Conservation (phyloP, 2,329 filamentous ascomycete genomes). For the Neonectria sp. region DNA sequence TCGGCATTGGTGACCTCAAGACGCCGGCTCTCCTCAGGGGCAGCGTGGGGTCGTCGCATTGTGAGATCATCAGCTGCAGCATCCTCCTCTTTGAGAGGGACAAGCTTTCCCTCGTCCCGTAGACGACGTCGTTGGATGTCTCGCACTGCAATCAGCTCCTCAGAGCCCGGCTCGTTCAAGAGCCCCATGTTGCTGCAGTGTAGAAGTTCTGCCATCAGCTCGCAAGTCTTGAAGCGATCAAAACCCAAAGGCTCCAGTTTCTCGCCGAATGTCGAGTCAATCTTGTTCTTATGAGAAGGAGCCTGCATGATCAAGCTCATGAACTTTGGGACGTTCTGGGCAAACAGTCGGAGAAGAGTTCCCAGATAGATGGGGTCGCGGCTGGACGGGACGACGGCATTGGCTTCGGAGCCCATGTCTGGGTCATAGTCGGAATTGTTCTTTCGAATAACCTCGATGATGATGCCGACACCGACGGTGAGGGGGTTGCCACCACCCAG, state of each 20-base stretch:
- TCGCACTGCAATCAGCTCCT: conserved; percentile 85
- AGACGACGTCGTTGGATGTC: conserved; percentile 87
- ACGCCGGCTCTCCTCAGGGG: conserved; percentile 75
- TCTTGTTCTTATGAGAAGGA: conserved; percentile 78
- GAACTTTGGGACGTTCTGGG: conserved; percentile 92
- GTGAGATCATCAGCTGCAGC: conserved; percentile 70
- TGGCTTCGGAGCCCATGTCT: conserved; percentile 86
- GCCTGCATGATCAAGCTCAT: conserved; percentile 90
- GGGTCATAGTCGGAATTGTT: conserved; percentile 99
- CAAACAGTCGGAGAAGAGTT: conserved; percentile 89
- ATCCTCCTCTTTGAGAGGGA: conserved; percentile 57
- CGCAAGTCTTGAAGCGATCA: conserved; percentile 98
- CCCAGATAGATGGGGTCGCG: conserved; percentile 97
- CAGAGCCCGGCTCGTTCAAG: conserved; percentile 91
- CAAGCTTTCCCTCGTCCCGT: conserved; percentile 81
- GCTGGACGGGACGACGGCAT: conserved; percentile 82
- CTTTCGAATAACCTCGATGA: conserved; percentile 98
- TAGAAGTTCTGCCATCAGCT: conserved; percentile 96
- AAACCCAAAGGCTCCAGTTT: conserved; percentile 96
- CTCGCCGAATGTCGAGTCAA: conserved; percentile 90
- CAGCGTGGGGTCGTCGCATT: conserved; percentile 68
- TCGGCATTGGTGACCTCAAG: conserved; percentile 86
- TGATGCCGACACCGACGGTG: conserved; percentile 95
- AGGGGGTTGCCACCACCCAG: conserved; percentile 92
- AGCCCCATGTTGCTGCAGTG: conserved; percentile 99